Evolutionary conservation across 106 monocot species (phyloP).

Genomic region (Xerophyta viscosa): DNA sequence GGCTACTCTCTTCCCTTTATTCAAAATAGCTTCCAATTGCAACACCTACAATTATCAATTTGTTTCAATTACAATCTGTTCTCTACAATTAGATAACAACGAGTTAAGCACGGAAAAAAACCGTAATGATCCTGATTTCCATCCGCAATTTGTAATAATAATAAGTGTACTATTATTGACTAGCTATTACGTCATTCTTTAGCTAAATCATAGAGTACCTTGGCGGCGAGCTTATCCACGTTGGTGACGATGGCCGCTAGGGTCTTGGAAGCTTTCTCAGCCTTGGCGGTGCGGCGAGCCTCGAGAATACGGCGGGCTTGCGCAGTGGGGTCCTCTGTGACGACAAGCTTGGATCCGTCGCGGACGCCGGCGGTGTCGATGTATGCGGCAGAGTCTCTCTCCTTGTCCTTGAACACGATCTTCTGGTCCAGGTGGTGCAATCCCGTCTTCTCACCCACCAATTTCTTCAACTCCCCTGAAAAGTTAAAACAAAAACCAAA

Average conservation of each 20-base stretch:
- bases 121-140: not conserved
- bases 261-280: slow-evolving; percentile 56
- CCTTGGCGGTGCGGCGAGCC: slow-evolving; percentile 40
- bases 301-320: slow-evolving; percentile 65
- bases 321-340: slow-evolving; percentile 56
- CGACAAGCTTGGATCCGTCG: slow-evolving; percentile 67
- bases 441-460: slow-evolving; percentile 56
- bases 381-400: slow-evolving; percentile 52
- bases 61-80: not conserved
- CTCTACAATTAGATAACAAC: not conserved
- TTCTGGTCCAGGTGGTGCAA: slow-evolving; percentile 79
- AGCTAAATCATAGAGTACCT: too few species aligned
- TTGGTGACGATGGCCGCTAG: slow-evolving; percentile 39
- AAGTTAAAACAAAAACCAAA: not conserved
- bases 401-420: slow-evolving; percentile 76
- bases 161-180: too few species aligned
- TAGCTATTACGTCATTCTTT: too few species aligned
- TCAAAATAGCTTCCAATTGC: slow-evolving; percentile 40
- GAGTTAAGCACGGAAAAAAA: not conserved
- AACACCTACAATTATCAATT: slow-evolving; percentile 34
- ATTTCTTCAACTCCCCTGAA: slow-evolving; percentile 90
- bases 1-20: slow-evolving; percentile 56
- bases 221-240: slow-evolving; percentile 58
- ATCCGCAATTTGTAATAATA: too few species aligned
- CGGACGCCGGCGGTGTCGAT: slow-evolving; percentile 74